A percentile compares a stretch with the other conserved stretches of the same genome.
These are phyloP conservation scores for Paecilomyces sp. DNA, from an alignment of 2,329 filamentous ascomycete genomes.

Conservation along the genomic window DNA sequence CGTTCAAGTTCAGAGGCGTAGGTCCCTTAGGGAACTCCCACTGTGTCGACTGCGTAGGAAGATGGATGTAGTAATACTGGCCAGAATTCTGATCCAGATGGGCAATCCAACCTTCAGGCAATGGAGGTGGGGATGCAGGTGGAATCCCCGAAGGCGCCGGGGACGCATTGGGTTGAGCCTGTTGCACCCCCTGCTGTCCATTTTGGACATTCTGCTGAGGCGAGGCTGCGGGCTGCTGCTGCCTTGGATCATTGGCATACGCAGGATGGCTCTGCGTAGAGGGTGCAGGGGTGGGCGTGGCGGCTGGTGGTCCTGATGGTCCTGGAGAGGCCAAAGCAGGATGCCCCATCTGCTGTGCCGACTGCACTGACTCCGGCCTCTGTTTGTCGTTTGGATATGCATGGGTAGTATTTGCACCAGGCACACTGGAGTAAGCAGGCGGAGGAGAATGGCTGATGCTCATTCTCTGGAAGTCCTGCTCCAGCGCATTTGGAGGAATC, in stretches of 20 bases:
- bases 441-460: conserved; percentile 76
- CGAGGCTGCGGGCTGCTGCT: conserved; percentile 23
- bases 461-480: conserved; percentile 80
- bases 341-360: conserved; percentile 11
- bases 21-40: conserved; percentile 99
- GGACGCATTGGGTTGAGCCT: conserved; percentile 19
- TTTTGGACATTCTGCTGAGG: conserved; percentile 35
- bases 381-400: conserved; percentile 75
- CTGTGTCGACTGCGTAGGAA: conserved; percentile 90
- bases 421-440: conserved; percentile 85
- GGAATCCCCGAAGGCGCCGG: conserved; percentile 42
- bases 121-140: conserved; percentile 78
- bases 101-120: conserved; percentile 97
- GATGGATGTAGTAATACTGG: conserved; percentile 97
- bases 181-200: conserved; percentile 16
- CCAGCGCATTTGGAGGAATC: conserved; percentile 63
- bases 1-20: conserved; percentile 77
- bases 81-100: conserved; percentile 93
- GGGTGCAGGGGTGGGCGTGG: conserved; percentile 19
- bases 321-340: conserved; percentile 18
- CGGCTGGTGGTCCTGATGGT: conserved; percentile 11
- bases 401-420: conserved; percentile 42
- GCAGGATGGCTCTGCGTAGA: conserved; percentile 65
- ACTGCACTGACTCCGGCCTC: conserved; percentile 31
- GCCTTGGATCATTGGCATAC: conserved; percentile 75